Conservation (phyloP, 2,329 filamentous ascomycete species). For the Tolypocladium sp. region DNA sequence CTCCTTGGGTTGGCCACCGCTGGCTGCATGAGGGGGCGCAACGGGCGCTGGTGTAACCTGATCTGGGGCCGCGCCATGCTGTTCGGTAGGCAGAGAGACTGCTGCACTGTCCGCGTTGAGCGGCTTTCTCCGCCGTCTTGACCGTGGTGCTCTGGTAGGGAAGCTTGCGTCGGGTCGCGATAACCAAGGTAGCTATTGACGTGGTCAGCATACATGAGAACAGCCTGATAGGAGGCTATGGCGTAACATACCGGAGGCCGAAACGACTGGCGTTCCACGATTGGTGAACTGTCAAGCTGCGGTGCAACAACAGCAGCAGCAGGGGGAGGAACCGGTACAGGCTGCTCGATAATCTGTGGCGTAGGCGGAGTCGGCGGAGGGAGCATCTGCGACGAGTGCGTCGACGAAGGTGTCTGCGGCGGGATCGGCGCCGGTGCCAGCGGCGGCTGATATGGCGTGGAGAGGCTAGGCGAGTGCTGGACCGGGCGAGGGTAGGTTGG, state of each 20-base stretch:
- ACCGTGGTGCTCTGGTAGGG: constrained; percentile 28
- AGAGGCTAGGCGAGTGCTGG: constrained; percentile 44
- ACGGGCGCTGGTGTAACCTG: constrained; percentile 5
- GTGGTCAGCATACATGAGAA: constrained; percentile 4
- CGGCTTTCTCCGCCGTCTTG: constrained; percentile 33
- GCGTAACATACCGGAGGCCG: constrained; percentile 39
- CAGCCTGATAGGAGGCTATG: not conserved
- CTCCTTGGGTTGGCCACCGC: not conserved
- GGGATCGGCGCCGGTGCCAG: constrained; percentile 30
- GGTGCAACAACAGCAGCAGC: constrained; percentile 1
- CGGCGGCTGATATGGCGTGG: constrained; percentile 49
- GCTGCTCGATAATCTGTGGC: constrained; percentile 26
- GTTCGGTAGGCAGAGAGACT: constrained; percentile 33
- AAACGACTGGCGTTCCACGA: constrained; percentile 24
- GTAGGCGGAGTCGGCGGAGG: constrained; percentile 38
- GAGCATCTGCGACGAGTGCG: constrained; percentile 33
- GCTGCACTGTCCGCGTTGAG: constrained; percentile 24
- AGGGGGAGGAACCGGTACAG: constrained; percentile 9
- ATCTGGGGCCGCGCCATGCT: constrained; percentile 23
- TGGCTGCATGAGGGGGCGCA: not conserved
- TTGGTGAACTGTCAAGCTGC: constrained; percentile 2
- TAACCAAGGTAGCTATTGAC: constrained; percentile 45
- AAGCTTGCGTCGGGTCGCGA: constrained; percentile 43
- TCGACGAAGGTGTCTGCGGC: constrained; percentile 44
- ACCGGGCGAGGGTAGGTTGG: constrained; percentile 38